These are phyloP conservation scores for Leccinum arenicola DNA, from an alignment of 768 basidiomycete species.

Conservation along the genomic window DNA sequence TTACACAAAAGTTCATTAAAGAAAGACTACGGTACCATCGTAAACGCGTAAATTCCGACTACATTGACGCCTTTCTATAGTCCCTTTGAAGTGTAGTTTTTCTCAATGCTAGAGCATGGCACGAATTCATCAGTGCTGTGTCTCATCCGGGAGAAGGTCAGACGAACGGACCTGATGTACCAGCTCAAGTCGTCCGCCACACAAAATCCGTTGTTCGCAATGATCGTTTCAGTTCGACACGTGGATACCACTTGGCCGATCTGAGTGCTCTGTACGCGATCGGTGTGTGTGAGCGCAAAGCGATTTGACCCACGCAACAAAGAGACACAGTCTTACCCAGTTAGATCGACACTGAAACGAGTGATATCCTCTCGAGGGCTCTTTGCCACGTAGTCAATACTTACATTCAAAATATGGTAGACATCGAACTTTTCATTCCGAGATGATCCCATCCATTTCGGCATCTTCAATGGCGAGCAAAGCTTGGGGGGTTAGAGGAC, in stretches of 20 bases:
- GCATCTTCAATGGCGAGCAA: no score
- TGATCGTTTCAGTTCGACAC: neutral
- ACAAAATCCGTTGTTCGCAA: neutral
- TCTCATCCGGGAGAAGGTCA: neutral
- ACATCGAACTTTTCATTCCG: no score
- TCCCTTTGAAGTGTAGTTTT: neutral
- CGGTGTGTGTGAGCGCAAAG: neutral
- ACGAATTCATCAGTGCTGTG: neutral
- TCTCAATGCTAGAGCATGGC: neutral
- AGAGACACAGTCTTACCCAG: neutral
- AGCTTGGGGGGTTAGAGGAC: no score
- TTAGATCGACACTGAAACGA: neutral
- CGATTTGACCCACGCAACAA: neutral
- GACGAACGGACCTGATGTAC: neutral
- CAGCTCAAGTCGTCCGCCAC: neutral
- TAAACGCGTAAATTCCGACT: neutral
- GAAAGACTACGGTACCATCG: no score
- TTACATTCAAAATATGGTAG: no score
- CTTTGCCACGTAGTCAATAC: no score
- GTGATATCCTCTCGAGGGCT: no score
- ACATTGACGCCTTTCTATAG: neutral
- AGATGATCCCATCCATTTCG: no score
- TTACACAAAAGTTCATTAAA: no score
- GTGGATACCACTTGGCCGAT: neutral
- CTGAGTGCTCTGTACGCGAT: neutral